Percentiles rank a stretch among this genome's conserved stretches.
These are phyloP conservation scores for Solanum aculeatissimum DNA, from an alignment of 305 asterid species.

Conservation along the genomic window DNA sequence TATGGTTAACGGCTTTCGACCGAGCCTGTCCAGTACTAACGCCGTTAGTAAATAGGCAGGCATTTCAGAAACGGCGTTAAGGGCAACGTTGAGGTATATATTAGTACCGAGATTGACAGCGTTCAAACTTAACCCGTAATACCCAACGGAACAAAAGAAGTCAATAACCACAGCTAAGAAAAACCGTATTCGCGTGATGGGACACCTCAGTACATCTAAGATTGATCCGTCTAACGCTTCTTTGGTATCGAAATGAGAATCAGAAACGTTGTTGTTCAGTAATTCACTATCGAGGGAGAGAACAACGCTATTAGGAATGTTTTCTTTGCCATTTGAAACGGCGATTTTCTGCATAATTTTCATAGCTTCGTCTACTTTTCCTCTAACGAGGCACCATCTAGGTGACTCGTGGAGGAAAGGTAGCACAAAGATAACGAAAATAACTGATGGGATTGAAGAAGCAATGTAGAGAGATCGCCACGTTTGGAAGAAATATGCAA, in stretches of 20 bases:
- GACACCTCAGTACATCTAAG: no score
- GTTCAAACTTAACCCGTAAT: slow-evolving; percentile 67
- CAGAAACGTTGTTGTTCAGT: no score
- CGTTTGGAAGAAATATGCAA: slow-evolving; percentile 43
- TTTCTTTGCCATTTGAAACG: slow-evolving; percentile 22
- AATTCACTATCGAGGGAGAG: background rate
- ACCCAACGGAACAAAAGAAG: slow-evolving; percentile 55
- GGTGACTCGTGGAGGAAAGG: slow-evolving; percentile 81
- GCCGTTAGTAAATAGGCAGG: slow-evolving; percentile 66
- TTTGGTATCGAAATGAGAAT: no score
- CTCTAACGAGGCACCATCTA: slow-evolving; percentile 67
- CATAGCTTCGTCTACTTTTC: slow-evolving; percentile 35
- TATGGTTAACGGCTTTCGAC: slow-evolving; percentile 55
- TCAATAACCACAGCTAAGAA: no score
- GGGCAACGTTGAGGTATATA: slow-evolving; percentile 55
- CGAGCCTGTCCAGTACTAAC: slow-evolving; percentile 36
- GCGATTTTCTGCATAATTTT: slow-evolving; percentile 47
- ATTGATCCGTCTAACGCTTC: no score
- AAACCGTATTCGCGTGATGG: no score
- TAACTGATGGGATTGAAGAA: slow-evolving; percentile 51
- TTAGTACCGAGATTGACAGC: slow-evolving; percentile 73
- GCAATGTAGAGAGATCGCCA: slow-evolving; percentile 71
- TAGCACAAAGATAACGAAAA: slow-evolving; percentile 36
- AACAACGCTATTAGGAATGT: slow-evolving; percentile 28
- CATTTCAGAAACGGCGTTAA: slow-evolving; percentile 56